These are phyloP conservation scores for Fraxinus quadrangulata DNA, from an alignment of 257 asterid genomes.

Conservation along the genomic window DNA sequence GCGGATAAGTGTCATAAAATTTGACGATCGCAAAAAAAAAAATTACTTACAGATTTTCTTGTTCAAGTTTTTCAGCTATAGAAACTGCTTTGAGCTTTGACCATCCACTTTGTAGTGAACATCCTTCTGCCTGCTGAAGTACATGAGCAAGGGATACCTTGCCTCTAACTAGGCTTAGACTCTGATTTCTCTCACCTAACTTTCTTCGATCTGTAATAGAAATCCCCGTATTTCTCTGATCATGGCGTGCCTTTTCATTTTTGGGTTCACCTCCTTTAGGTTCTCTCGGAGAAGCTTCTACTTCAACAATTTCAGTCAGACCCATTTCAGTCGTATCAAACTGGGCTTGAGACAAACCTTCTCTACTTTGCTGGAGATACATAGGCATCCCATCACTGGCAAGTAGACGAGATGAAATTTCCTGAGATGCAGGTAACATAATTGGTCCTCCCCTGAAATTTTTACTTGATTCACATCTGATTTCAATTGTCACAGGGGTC, in stretches of 20 bases:
- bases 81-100: constrained; percentile 85
- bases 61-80: constrained; percentile 93
- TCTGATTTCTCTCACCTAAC: constrained; percentile 55
- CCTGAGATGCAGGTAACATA: constrained; percentile 35
- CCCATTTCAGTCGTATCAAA: constrained; percentile 26
- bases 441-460: constrained; percentile 36
- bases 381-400: background rate
- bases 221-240: constrained; percentile 3
- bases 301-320: constrained; percentile 70
- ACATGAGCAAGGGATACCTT: constrained; percentile 91
- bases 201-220: constrained; percentile 37
- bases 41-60: constrained; percentile 74
- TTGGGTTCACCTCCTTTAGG: background rate
- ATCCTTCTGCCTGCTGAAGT: constrained; percentile 81
- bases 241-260: no score
- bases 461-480: constrained; percentile 61
- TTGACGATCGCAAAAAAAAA: background rate
- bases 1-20: background rate
- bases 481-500: constrained; percentile 78
- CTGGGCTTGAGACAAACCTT: constrained; percentile 16
- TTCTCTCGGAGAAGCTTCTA: constrained; percentile 41
- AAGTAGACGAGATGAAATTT: constrained; percentile 23
- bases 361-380: constrained; percentile 32
- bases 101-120: constrained; percentile 70
- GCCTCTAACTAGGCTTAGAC: constrained; percentile 76